A percentile compares a stretch with the other conserved stretches of the same genome.
Conservation (phyloP, 2,329 filamentous ascomycete genomes). For the Stromatinia cepivora region DNA sequence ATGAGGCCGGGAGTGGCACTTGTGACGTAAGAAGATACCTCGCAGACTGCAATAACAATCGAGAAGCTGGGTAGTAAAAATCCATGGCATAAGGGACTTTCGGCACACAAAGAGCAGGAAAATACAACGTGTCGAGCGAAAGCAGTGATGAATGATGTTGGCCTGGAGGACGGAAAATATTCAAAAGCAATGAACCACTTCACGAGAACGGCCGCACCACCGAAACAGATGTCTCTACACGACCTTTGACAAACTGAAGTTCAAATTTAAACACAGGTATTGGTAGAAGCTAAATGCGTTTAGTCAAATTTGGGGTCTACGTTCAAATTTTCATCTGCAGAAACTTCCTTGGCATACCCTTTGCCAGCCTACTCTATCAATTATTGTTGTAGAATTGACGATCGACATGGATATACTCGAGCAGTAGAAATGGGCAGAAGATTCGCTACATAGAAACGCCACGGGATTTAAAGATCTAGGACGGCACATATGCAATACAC, state of each 20-base stretch:
- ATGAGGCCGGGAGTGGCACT: neutral
- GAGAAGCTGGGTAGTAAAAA: no score
- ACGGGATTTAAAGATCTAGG: neutral
- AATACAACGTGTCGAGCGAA: neutral
- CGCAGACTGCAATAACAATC: neutral
- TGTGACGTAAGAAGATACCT: neutral
- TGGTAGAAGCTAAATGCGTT: neutral
- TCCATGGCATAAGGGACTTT: no score
- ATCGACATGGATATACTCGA: no score
- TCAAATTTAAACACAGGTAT: neutral
- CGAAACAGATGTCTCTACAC: neutral
- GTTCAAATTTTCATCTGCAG: neutral
- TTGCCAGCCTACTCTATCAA: neutral
- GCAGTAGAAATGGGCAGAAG: neutral
- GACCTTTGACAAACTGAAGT: no score
- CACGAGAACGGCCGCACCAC: neutral
- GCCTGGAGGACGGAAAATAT: neutral
- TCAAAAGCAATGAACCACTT: neutral
- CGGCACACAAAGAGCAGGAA: neutral
- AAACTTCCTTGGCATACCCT: neutral
- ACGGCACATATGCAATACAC: neutral
- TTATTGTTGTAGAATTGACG: no score
- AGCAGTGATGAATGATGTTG: neutral
- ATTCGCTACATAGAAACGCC: neutral
- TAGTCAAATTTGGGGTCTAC: neutral